A percentile compares a stretch with the other conserved stretches of the same genome.
phyloP scores from a whole-genome alignment of 768 basidiomycete species.

The Xerocomellus chrysenteron region DNA sequence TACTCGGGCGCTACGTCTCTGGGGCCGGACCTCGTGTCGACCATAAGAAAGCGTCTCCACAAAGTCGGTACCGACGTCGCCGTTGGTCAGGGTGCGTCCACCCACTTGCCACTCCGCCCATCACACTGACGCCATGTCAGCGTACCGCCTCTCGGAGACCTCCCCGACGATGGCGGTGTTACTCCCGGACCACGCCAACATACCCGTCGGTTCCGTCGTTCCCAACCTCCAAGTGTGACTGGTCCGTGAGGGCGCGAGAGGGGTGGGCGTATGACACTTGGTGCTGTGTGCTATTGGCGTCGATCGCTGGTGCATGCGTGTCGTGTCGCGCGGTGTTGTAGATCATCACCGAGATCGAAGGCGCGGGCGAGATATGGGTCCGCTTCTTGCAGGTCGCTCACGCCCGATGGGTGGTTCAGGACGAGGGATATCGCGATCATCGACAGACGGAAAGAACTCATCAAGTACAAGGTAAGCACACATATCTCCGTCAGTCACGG shows the following conservation, averaged over 20 bases:
- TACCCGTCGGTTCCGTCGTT: slow-evolving; percentile 68
- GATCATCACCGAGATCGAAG: slow-evolving; percentile 30
- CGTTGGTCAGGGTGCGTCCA: slow-evolving; percentile 51
- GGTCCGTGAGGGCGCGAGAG: slow-evolving; percentile 60
- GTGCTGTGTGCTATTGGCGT: too few species aligned
- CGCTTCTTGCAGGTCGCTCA: slow-evolving; percentile 10
- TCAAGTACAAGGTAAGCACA: slow-evolving; percentile 62
- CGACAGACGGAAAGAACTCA: slow-evolving; percentile 71
- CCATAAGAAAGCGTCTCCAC: slow-evolving; percentile 41
- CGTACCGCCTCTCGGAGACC: slow-evolving; percentile 82
- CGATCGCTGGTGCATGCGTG: neutral
- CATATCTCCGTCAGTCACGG: neutral
- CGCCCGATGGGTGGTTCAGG: slow-evolving; percentile 79
- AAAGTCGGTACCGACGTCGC: slow-evolving; percentile 41
- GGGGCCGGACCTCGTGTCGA: slow-evolving; percentile 56
- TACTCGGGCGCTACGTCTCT: slow-evolving; percentile 83
- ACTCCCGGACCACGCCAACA: slow-evolving; percentile 38
- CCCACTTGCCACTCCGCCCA: too few species aligned
- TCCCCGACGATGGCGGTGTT: slow-evolving; percentile 69
- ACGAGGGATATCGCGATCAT: slow-evolving; percentile 84
- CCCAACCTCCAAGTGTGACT: slow-evolving; percentile 77
- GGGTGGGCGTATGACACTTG: slow-evolving; percentile 18
- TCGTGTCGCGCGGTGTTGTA: neutral
- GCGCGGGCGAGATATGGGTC: slow-evolving; percentile 81
- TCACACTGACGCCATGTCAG: slow-evolving; percentile 31